These are phyloP conservation scores for Carnegiea gigantea DNA, from an alignment of 179 eudicot genomes.

Conservation along the genomic window DNA sequence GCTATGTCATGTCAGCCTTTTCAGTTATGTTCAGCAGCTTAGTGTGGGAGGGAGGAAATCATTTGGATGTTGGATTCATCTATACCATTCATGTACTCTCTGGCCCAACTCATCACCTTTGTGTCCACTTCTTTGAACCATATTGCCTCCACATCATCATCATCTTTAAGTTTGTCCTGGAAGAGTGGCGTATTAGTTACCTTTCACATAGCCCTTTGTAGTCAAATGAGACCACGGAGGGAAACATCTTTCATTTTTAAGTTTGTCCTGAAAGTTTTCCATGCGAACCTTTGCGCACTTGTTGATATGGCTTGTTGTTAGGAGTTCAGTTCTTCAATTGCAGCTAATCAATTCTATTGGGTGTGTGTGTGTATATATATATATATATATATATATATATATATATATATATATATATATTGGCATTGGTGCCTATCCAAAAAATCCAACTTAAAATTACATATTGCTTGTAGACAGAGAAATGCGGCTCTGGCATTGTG, in stretches of 20 bases:
- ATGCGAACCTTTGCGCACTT: neutral
- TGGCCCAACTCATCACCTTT: neutral
- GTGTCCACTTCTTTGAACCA: neutral
- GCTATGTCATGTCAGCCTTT: neutral
- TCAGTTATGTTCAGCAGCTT: neutral
- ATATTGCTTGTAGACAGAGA: conserved; percentile 74
- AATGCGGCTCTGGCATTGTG: conserved; percentile 93
- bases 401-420: neutral
- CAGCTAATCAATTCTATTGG: neutral
- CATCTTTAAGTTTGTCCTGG: no score
- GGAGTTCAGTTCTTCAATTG: neutral
- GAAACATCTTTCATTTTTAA: neutral
- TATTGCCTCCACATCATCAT: no score
- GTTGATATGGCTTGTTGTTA: neutral
- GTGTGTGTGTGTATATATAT: no score
- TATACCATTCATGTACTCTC: neutral
- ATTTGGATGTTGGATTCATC: neutral
- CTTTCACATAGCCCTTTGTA: neutral
- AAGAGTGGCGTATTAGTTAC: no score
- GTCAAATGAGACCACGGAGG: neutral
- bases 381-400: no score
- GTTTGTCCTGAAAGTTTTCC: neutral
- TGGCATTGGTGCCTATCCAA: neutral
- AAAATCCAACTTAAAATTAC: conserved; percentile 20
- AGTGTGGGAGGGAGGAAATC: neutral